Base-by-base conservation (phyloP, 306 rosid species). In the Dalbergia cochinchinensis region DNA sequence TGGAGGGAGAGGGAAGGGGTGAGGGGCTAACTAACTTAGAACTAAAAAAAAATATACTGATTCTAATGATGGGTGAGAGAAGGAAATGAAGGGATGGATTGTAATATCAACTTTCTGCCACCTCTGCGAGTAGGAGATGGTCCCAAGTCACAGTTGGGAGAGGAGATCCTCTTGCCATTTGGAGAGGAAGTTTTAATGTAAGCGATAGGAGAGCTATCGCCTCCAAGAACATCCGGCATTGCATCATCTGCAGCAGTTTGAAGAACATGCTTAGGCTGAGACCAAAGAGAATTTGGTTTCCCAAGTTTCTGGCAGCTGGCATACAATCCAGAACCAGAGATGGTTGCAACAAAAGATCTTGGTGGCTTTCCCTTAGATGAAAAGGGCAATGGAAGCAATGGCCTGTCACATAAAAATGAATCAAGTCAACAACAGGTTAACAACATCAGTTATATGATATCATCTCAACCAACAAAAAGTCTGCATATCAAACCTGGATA, bases 61-160 rank as follows among this genome's bases (percentile, higher is more conserved):
- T 54, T 76, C 85, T 78, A 90, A 53, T 90, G 92, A 74, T 85
- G 92, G 39, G 90, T 87, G 76, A 91, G 92, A 73, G 95, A 87
- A 65, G 99, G 95, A 83, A 91, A 92, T 8, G 97, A 89, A 35
- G 97, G 97, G 75, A 94, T 94, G n/a, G 97, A 92, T 57, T 91
- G 99, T 57, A 92, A 76, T 65, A 92, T 92, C 90, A 94, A 71
- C 80, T 90, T 94, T 84, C 97, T 90, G 65, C 94, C 97, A 10
- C 90, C 88, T 85, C 92, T 81, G 39, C 92, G 93, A 60, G 77
- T 77, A 8, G 97, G 96, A 18, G 96, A 92, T 18, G 91, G 80
- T 65, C 90, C 89, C 41, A 83, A 71, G 61, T 89, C 86, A 39
- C 91, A 82, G 18, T 86, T 88, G 4, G 97, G 97, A 67, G 98